phyloP scores from a whole-genome alignment of 208 protist genomes.

The Leptomonas pyrrhocoris region DNA sequence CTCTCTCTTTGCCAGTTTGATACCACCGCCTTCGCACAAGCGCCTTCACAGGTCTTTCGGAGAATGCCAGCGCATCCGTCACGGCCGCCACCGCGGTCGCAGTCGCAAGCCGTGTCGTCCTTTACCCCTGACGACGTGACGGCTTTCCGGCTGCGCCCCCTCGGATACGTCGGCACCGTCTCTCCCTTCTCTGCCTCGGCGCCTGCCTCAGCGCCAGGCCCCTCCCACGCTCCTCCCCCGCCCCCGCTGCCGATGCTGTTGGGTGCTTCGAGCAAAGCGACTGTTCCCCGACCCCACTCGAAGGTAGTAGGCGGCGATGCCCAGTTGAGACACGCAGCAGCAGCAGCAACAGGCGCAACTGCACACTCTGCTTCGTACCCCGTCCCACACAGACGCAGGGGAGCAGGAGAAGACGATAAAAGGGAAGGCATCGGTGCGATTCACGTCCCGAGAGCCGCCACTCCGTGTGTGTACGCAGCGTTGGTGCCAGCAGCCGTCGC shows the following conservation, averaged over 20 bases:
- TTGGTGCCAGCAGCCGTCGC: slow-evolving; percentile 1
- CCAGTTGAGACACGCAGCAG: background rate
- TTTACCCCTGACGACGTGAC: slow-evolving; percentile 12
- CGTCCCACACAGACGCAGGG: background rate
- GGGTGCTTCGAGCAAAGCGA: background rate
- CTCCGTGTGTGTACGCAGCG: slow-evolving; percentile 23
- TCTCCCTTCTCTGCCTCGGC: background rate
- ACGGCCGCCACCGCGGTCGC: background rate
- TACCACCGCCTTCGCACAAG: too few species aligned
- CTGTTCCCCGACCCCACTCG: background rate
- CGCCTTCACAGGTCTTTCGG: too few species aligned
- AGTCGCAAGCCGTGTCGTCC: background rate
- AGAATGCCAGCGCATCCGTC: slow-evolving; percentile 13
- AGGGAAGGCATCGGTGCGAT: background rate
- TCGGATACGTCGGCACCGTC: slow-evolving; percentile 8
- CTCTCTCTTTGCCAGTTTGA: too few species aligned
- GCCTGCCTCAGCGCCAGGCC: too few species aligned
- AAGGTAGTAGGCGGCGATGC: background rate
- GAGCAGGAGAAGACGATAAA: background rate
- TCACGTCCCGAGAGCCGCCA: slow-evolving; percentile 5
- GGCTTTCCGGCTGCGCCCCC: slow-evolving; percentile 16
- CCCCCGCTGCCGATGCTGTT: background rate
- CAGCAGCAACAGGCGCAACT: too few species aligned
- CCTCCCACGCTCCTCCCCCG: background rate
- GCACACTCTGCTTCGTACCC: slow-evolving; percentile 21